A percentile compares a stretch with the other conserved stretches of the same genome.
Evolutionary conservation across 176 grass and related monocot species (phyloP).

Genomic region (Tillandsia fasciculata): DNA sequence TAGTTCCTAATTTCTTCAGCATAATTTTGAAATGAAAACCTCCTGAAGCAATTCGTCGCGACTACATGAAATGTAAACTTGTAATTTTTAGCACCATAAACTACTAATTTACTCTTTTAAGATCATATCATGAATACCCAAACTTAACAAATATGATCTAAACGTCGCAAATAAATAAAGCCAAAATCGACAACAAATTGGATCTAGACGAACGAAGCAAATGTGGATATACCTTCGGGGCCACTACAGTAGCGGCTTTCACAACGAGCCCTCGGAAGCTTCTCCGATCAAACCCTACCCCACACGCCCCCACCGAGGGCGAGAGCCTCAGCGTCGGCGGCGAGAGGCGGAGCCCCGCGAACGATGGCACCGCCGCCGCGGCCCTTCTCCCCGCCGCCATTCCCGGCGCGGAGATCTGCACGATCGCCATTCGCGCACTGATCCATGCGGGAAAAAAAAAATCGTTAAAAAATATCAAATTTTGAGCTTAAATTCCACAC

Average conservation of each 20-base stretch:
- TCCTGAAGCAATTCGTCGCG: no score
- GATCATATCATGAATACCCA: no score
- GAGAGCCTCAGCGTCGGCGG: conserved; percentile 1
- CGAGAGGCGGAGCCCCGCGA: conserved; percentile 27
- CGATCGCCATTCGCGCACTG: conserved; percentile 17
- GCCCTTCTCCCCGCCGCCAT: neutral
- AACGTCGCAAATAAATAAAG: neutral
- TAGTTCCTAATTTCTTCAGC: no score
- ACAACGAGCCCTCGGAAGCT: conserved; percentile 3
- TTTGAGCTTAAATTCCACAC: neutral
- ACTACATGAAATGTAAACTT: no score
- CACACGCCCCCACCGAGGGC: conserved; percentile 1
- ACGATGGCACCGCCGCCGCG: conserved; percentile 21
- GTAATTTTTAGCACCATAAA: no score
- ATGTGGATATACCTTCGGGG: conserved; percentile 11
- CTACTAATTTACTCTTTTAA: no score
- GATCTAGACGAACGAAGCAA: no score
- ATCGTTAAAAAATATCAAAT: neutral
- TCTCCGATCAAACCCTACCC: neutral
- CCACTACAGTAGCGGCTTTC: conserved; percentile 19
- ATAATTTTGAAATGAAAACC: no score
- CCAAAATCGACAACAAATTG: neutral
- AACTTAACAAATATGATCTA: neutral
- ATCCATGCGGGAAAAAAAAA: neutral
- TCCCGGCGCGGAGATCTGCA: conserved; percentile 16